Evolutionary conservation across 202 grass and related monocot genomes (phyloP).

Genomic region (Carex arenaria): DNA sequence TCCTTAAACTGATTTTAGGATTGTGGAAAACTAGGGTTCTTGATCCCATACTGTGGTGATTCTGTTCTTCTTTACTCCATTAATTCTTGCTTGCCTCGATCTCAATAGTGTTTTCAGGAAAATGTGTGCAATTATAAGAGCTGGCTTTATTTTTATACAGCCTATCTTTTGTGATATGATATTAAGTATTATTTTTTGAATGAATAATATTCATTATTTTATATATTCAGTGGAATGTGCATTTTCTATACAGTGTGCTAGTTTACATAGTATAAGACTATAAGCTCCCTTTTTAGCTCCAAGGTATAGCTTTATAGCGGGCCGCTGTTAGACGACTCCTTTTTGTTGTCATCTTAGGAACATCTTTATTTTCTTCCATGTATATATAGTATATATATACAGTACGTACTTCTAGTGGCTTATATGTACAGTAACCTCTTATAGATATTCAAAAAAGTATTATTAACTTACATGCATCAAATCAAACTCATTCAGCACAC

Average conservation of each 20-base stretch:
- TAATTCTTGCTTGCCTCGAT: background rate
- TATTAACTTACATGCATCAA: background rate
- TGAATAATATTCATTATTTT: too few relatives aligned
- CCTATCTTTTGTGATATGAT: background rate
- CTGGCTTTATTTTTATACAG: background rate
- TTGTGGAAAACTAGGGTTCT: background rate
- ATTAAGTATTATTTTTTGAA: too few relatives aligned
- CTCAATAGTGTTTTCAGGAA: background rate
- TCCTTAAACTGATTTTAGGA: background rate
- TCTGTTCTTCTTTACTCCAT: background rate
- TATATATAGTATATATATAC: background rate
- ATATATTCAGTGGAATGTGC: background rate
- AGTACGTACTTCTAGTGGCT: too few relatives aligned
- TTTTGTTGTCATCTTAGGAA: background rate
- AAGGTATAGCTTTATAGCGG: background rate
- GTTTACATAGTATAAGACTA: conserved; percentile 1
- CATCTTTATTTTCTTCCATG: background rate
- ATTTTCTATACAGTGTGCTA: background rate
- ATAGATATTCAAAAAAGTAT: background rate
- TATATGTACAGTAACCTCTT: too few relatives aligned
- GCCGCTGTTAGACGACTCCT: background rate
- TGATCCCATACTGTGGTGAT: background rate
- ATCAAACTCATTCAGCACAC: background rate
- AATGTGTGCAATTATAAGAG: background rate
- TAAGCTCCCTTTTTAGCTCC: background rate